Evolutionary conservation across 331 rosid genomes (phyloP).

Genomic region (Erythrophleum ivorense): DNA sequence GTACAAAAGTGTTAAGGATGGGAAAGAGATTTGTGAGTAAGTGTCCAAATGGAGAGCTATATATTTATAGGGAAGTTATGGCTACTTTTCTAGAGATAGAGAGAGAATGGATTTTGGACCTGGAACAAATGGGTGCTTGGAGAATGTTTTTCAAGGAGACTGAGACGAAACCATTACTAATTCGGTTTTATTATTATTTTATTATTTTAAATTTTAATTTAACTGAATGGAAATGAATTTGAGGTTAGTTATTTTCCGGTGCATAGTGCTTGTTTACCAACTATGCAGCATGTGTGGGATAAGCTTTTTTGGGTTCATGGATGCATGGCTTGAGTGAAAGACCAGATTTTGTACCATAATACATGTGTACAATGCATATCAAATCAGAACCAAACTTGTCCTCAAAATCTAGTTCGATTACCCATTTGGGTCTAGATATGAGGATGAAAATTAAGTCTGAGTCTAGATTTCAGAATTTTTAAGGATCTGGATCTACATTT

Average conservation of each 20-base stretch:
- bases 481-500: too few relatives aligned
- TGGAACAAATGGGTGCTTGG: slow-evolving; percentile 29
- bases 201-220: background rate
- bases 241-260: slow-evolving; percentile 42
- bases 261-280: slow-evolving; percentile 63
- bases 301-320: background rate
- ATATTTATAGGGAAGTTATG: slow-evolving; percentile 43
- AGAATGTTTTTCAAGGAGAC: slow-evolving; percentile 36
- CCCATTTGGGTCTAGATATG: too few relatives aligned
- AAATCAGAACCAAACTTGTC: background rate
- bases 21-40: slow-evolving; percentile 32
- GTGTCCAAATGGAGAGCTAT: slow-evolving; percentile 38
- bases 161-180: slow-evolving; percentile 45
- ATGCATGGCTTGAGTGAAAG: slow-evolving; percentile 2
- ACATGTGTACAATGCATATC: background rate
- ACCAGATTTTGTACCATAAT: background rate
- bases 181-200: slow-evolving; percentile 29
- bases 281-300: slow-evolving; percentile 19
- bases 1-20: background rate
- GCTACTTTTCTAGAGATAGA: background rate
- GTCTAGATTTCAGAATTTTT: too few relatives aligned
- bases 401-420: background rate
- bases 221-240: slow-evolving; percentile 2
- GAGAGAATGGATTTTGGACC: slow-evolving; percentile 17
- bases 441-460: too few relatives aligned